Evolutionary conservation across 1,284 basidiomycete species (phyloP).

Genomic region (Malassezia furfur): DNA sequence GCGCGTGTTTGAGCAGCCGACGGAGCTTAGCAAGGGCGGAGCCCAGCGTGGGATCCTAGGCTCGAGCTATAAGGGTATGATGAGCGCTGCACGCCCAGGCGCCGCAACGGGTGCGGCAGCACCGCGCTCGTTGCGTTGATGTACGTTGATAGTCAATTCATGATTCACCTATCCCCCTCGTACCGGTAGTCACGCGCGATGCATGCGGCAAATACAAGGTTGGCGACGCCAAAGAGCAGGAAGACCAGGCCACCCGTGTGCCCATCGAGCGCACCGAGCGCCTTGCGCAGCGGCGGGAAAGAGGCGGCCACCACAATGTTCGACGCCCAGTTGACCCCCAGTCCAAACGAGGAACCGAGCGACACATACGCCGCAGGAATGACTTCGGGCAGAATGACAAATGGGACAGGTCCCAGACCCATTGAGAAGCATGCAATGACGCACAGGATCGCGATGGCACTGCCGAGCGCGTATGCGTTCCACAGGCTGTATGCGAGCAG

Average conservation of each 20-base stretch:
- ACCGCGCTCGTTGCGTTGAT: conserved; percentile 13
- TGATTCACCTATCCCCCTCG: not conserved
- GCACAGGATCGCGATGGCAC: conserved; percentile 66
- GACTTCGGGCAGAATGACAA: conserved; percentile 83
- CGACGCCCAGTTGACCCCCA: conserved; percentile 75
- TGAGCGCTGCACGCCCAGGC: not conserved
- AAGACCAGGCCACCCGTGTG: conserved; percentile 37
- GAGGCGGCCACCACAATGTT: conserved; percentile 72
- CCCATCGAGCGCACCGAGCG: conserved; percentile 51
- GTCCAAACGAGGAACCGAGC: conserved; percentile 67
- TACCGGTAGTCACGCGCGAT: not conserved
- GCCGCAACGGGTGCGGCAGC: not conserved
- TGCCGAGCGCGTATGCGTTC: conserved; percentile 49
- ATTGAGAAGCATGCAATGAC: conserved; percentile 84
- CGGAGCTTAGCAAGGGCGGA: conserved; percentile 21
- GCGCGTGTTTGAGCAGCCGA: conserved; percentile 41
- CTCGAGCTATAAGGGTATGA: conserved; percentile 7
- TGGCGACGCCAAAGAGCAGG: conserved; percentile 22
- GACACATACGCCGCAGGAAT: conserved; percentile 72
- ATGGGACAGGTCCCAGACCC: conserved; percentile 82
- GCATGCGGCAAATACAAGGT: not conserved
- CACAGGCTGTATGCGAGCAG: conserved; percentile 53
- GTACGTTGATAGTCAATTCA: conserved; percentile 1
- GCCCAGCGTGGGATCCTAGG: conserved; percentile 6
- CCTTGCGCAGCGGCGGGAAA: conserved; percentile 71